Percentiles rank a stretch among this genome's conserved stretches.
Evolutionary conservation across 2,329 filamentous ascomycete species (phyloP).

Genomic region (Alternaria metachromatica): DNA sequence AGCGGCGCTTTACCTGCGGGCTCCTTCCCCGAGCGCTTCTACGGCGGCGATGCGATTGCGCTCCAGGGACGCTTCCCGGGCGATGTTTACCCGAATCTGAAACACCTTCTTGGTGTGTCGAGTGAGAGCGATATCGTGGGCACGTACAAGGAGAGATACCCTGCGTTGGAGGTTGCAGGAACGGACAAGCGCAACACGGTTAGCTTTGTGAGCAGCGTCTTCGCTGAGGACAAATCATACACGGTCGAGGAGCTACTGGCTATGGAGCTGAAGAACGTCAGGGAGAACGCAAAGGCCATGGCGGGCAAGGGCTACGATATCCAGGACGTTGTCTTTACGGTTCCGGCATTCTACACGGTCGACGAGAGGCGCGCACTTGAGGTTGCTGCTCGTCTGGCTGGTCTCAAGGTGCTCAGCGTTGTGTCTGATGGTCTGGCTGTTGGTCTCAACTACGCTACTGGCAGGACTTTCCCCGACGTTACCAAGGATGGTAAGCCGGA

Average conservation of each 20-base stretch:
- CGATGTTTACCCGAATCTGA: conserved; percentile 95
- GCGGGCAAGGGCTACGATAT: conserved; percentile 78
- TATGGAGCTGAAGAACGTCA: conserved; percentile 94
- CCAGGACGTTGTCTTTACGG: conserved; percentile 83
- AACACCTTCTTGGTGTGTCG: conserved; percentile 81
- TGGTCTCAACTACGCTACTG: conserved; percentile 93
- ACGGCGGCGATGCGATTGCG: conserved; percentile 90
- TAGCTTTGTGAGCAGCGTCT: conserved; percentile 78
- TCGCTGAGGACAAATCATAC: conserved; percentile 68
- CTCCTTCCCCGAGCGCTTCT: conserved; percentile 83
- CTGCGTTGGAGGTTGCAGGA: conserved; percentile 73
- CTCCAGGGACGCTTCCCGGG: conserved; percentile 85
- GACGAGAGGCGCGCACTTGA: conserved; percentile 89
- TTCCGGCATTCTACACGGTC: conserved; percentile 87
- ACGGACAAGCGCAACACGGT: conserved; percentile 68
- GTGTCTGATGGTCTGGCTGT: conserved; percentile 92
- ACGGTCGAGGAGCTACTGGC: conserved; percentile 92
- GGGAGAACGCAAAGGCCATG: conserved; percentile 82
- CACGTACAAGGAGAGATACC: conserved; percentile 78
- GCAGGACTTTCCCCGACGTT: conserved; percentile 83
- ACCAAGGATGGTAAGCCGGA: conserved; percentile 86
- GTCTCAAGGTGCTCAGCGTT: conserved; percentile 81
- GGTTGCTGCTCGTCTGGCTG: conserved; percentile 84
- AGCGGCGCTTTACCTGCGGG: conserved; percentile 63
- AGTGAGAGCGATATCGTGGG: conserved; percentile 64